phyloP scores from a whole-genome alignment of 257 asterid genomes.

The Solanum habrochaites region DNA sequence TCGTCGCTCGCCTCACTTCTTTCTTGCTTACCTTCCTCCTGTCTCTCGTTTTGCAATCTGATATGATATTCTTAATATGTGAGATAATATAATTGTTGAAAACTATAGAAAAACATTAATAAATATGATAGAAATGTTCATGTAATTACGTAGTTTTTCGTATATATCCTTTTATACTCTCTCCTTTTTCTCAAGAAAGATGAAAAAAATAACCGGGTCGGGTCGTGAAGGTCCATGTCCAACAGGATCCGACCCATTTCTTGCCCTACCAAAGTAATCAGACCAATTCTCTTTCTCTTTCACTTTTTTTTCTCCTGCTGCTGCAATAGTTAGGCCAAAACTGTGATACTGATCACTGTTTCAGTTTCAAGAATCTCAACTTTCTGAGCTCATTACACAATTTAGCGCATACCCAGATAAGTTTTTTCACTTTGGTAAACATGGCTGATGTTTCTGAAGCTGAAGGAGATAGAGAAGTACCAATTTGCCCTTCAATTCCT shows the following conservation, averaged over 20 bases:
- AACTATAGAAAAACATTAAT: no score
- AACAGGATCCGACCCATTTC: background rate
- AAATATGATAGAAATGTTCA: no score
- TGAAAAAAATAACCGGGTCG: background rate
- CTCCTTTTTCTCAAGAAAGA: background rate
- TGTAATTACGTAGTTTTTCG: no score
- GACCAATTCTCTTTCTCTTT: background rate
- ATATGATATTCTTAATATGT: no score
- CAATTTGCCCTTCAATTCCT: constrained; percentile 48
- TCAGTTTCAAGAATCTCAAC: background rate
- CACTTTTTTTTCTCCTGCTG: background rate
- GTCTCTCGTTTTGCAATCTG: background rate
- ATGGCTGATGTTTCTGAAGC: constrained; percentile 33
- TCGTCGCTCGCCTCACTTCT: background rate
- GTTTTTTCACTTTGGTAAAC: background rate
- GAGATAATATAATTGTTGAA: no score
- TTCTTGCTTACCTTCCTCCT: background rate
- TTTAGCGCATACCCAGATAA: background rate
- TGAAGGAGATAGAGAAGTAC: constrained; percentile 16
- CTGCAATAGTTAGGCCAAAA: background rate
- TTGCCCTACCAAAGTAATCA: background rate
- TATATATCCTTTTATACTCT: background rate
- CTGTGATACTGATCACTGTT: background rate
- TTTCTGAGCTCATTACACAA: background rate
- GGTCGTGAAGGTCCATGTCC: background rate